Conservation (phyloP, 176 grass and related monocot species). For the Poa annua region DNA sequence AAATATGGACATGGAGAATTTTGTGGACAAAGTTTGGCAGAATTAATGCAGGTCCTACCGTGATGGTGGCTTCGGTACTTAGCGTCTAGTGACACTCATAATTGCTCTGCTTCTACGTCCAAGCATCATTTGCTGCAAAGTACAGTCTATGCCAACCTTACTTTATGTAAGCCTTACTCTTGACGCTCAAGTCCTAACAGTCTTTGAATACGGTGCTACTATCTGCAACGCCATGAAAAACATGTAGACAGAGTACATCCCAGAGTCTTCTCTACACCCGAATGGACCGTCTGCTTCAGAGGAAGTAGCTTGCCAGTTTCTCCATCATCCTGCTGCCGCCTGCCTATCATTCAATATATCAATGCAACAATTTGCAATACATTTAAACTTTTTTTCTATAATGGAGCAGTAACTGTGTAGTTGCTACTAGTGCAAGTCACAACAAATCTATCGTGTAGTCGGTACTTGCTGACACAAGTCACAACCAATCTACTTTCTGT, state of each 20-base stretch:
- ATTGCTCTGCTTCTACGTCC: constrained; percentile 47
- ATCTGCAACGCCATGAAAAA: not conserved
- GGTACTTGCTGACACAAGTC: not conserved
- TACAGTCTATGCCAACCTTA: constrained; percentile 47
- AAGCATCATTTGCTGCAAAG: constrained; percentile 47
- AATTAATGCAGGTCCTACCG: constrained; percentile 6
- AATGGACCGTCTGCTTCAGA: constrained; percentile 11
- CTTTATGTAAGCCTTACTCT: constrained; percentile 52
- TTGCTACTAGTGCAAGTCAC: not conserved
- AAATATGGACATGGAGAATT: constrained; percentile 1
- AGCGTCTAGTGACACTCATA: not conserved
- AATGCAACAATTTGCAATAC: too few relatives aligned
- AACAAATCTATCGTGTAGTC: constrained; percentile 1
- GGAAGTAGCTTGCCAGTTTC: too few relatives aligned
- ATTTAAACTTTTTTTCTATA: too few relatives aligned
- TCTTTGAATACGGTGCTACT: constrained; percentile 15
- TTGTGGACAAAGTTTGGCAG: constrained; percentile 11
- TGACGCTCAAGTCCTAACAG: constrained; percentile 8
- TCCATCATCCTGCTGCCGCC: too few relatives aligned
- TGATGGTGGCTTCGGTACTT: constrained; percentile 19
- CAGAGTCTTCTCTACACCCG: not conserved
- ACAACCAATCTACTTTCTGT: not conserved
- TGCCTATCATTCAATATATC: too few relatives aligned
- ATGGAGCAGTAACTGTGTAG: not conserved
- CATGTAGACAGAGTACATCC: not conserved